Evolutionary conservation across 352 stramenopile genomes (phyloP).

Genomic region (Pythium inflatum): DNA sequence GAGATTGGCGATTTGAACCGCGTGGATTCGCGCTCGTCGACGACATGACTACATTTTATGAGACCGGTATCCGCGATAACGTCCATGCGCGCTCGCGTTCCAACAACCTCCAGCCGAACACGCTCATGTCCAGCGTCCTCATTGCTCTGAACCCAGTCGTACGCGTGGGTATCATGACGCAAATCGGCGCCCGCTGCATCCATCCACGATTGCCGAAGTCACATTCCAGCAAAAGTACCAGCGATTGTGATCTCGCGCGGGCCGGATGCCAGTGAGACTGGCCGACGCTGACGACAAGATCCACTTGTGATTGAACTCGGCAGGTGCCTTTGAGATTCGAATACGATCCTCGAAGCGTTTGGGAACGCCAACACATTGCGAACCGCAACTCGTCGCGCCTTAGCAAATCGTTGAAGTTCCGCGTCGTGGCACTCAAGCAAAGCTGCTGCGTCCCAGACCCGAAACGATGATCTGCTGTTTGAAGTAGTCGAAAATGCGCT

Average conservation of each 20-base stretch:
- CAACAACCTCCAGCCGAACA: conserved; percentile 87
- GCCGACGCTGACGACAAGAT: conserved; percentile 44
- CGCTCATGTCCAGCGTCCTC: conserved; percentile 94
- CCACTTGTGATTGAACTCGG: conserved; percentile 77
- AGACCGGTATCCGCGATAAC: conserved; percentile 95
- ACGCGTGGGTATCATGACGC: neutral
- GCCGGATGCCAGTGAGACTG: conserved; percentile 88
- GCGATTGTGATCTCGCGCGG: conserved; percentile 87
- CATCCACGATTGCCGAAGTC: conserved; percentile 90
- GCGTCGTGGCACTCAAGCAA: conserved; percentile 87
- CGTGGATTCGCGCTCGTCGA: conserved; percentile 56
- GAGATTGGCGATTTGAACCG: neutral
- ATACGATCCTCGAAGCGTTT: conserved; percentile 95
- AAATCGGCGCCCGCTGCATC: conserved; percentile 27
- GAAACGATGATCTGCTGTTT: conserved; percentile 89
- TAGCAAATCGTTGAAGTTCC: conserved; percentile 94
- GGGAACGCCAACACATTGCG: conserved; percentile 95
- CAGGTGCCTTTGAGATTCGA: conserved; percentile 87
- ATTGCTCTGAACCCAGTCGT: conserved; percentile 91
- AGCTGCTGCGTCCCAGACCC: conserved; percentile 81
- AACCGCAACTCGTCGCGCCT: conserved; percentile 97
- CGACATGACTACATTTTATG: conserved; percentile 95
- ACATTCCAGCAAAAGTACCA: conserved; percentile 91
- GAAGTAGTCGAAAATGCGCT: conserved; percentile 83
- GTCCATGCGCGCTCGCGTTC: conserved; percentile 83